Conservation (phyloP, 306 rosid species). For the Vigna unguiculata region DNA sequence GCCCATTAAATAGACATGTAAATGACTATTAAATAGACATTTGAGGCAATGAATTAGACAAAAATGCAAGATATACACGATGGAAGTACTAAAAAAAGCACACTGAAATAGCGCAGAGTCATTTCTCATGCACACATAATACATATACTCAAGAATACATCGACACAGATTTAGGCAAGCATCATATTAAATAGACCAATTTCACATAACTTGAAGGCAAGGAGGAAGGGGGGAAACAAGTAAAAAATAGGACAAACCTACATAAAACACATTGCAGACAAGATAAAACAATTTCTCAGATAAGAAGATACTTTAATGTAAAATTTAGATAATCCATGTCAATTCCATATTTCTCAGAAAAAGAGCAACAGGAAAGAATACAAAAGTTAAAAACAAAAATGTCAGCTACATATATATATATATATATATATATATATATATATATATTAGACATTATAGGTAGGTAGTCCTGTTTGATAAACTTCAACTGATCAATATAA, state of each 20-base stretch:
- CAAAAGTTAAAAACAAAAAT: neutral
- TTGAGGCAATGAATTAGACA: neutral
- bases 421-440: neutral
- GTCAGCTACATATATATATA: neutral
- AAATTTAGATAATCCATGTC: neutral
- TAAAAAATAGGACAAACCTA: neutral
- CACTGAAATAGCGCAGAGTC: neutral
- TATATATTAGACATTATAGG: neutral
- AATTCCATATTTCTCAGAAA: neutral
- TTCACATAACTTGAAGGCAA: neutral
- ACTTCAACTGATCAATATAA: neutral
- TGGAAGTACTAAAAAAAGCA: constrained; percentile 1
- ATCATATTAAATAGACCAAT: neutral
- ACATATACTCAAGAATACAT: neutral
- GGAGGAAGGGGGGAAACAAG: neutral
- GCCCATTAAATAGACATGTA: neutral
- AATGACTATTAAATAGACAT: neutral
- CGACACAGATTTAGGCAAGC: neutral
- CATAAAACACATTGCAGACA: neutral
- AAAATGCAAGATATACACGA: neutral
- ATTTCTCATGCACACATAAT: neutral
- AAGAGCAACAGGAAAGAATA: neutral
- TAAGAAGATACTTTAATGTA: neutral
- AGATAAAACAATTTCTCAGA: neutral
- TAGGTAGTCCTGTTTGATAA: neutral